These are phyloP conservation scores for Larix sibirica DNA, from an alignment of 83 land plant species.

Conservation along the genomic window DNA sequence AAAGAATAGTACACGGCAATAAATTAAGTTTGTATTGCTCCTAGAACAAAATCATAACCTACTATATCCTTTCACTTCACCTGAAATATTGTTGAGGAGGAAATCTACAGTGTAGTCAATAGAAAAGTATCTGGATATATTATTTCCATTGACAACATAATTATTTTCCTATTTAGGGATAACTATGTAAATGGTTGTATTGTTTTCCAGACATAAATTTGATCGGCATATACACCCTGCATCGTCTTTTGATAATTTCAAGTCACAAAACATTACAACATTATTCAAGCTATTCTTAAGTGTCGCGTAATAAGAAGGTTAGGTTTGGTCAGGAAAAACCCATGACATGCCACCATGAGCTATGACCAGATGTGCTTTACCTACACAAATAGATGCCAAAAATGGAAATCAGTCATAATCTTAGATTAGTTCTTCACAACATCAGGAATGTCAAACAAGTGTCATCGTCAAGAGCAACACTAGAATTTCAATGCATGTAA, in stretches of 20 bases:
- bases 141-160: conserved; percentile 50
- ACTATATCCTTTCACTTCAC: not conserved
- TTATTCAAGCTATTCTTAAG: conserved; percentile 1
- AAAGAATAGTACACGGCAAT: not conserved
- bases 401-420: too few relatives aligned
- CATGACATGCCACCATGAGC: conserved; percentile 74
- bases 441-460: too few relatives aligned
- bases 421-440: too few relatives aligned
- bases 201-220: conserved; percentile 46
- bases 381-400: conserved; percentile 23
- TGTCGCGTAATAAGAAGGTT: conserved; percentile 35
- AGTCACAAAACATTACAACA: conserved; percentile 43
- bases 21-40: not conserved
- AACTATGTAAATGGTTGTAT: conserved; percentile 32
- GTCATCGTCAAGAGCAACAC: too few relatives aligned
- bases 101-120: conserved; percentile 39
- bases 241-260: conserved; percentile 61
- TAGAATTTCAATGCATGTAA: too few relatives aligned
- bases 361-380: conserved; percentile 43
- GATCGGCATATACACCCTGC: conserved; percentile 38
- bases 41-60: not conserved
- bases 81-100: conserved; percentile 23
- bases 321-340: conserved; percentile 59
- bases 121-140: conserved; percentile 45
- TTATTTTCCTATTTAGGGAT: conserved; percentile 32